Conservation (phyloP, 345 rosid species). For the Salix exigua region DNA sequence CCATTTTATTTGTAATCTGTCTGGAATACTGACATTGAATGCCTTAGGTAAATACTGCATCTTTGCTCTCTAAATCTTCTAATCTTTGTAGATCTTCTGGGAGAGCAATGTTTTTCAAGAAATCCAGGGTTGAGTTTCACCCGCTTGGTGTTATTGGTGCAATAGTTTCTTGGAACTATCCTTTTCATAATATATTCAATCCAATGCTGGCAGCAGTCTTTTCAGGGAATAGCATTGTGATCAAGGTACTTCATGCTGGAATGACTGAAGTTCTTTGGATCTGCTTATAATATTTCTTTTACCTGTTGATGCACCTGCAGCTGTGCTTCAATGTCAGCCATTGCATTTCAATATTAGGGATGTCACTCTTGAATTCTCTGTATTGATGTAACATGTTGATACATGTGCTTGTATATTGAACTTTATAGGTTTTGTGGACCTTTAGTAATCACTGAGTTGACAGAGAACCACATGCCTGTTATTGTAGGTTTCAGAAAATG, state of each 20-base stretch:
- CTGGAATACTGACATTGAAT: not conserved
- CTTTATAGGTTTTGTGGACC: not conserved
- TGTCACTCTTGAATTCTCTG: slow-evolving; percentile 1
- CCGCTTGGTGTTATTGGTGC: slow-evolving; percentile 97
- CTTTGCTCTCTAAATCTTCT: not conserved
- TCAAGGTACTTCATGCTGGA: slow-evolving; percentile 50
- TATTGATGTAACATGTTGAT: slow-evolving; percentile 10
- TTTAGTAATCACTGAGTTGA: slow-evolving; percentile 7
- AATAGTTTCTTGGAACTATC: slow-evolving; percentile 98
- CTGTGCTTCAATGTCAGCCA: not conserved
- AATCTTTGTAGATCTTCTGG: slow-evolving; percentile 67
- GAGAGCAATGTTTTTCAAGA: slow-evolving; percentile 94
- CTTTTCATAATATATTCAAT: slow-evolving; percentile 96
- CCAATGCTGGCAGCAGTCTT: slow-evolving; percentile 97
- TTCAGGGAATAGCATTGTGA: slow-evolving; percentile 90
- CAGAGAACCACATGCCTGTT: slow-evolving; percentile 19
- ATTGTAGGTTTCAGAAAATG: slow-evolving; percentile 82
- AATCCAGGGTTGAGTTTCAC: slow-evolving; percentile 81
- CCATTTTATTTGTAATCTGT: not conserved
- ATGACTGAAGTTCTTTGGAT: not conserved
- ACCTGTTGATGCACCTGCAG: slow-evolving; percentile 6
- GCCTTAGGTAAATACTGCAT: not conserved
- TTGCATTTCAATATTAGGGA: slow-evolving; percentile 2
- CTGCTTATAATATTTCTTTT: not conserved
- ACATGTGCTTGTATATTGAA: not conserved